Conservation (phyloP, 192 early-diverging fungal genomes). For the Entomortierella lignicola region DNA sequence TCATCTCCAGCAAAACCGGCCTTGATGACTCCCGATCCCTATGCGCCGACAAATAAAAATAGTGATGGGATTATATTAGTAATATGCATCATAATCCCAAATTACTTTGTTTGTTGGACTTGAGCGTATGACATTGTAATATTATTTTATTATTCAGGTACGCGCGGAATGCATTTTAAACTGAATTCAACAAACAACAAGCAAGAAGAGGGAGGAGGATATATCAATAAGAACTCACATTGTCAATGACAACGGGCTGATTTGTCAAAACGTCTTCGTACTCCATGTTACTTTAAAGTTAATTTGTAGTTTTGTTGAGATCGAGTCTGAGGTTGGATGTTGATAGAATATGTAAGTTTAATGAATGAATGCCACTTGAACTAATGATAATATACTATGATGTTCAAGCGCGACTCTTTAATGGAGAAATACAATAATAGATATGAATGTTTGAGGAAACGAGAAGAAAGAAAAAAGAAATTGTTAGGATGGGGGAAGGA, state of each 20-base stretch:
- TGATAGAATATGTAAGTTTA: too few species aligned
- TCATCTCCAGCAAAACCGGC: conserved; percentile 99
- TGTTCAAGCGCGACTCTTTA: not conserved
- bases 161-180: not conserved
- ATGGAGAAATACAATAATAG: not conserved
- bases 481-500: not conserved
- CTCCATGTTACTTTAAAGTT: conserved; percentile 67
- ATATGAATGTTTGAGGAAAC: not conserved
- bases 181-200: not conserved
- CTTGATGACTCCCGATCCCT: conserved; percentile 99
- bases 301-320: not conserved
- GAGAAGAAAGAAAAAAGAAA: not conserved
- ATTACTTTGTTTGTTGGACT: not conserved
- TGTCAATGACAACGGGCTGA: conserved; percentile 99
- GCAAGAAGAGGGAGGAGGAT: too few species aligned
- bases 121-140: not conserved
- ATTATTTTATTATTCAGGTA: conserved; percentile 16
- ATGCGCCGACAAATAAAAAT: conserved; percentile 2
- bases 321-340: not conserved
- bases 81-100: too few species aligned
- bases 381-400: too few species aligned
- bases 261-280: conserved; percentile 95
- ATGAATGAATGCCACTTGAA: not conserved
- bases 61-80: not conserved
- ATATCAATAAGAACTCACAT: too few species aligned